Conservation (phyloP, 2,329 filamentous ascomycete genomes). For the Aspergillus melleus region DNA sequence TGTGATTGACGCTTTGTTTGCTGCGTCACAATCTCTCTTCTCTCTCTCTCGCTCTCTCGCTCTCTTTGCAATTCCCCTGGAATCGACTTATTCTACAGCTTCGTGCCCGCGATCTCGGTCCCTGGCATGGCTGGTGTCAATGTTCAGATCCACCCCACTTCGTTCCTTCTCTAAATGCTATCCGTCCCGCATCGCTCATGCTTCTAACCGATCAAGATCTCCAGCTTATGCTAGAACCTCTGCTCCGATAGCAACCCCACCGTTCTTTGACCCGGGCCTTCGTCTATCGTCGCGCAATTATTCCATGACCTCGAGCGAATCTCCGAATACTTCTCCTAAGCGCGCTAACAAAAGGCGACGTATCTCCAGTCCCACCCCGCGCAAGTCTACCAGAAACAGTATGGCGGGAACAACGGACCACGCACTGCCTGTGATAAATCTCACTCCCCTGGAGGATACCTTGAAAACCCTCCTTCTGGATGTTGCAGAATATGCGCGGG, state of each 20-base stretch:
- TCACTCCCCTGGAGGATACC: constrained; percentile 70
- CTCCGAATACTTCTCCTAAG: constrained; percentile 17
- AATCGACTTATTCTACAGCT: neutral
- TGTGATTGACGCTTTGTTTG: neutral
- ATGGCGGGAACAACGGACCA: constrained; percentile 23
- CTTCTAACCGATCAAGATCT: constrained; percentile 7
- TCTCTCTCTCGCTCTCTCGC: neutral
- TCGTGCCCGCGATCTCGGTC: neutral
- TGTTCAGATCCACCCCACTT: constrained; percentile 20
- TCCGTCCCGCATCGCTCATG: constrained; percentile 11
- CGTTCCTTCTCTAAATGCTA: constrained; percentile 19
- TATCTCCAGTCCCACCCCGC: constrained; percentile 22
- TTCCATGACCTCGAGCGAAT: constrained; percentile 30
- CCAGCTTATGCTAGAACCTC: constrained; percentile 12
- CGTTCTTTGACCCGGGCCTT: neutral
- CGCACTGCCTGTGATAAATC: constrained; percentile 46
- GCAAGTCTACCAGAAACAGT: constrained; percentile 21
- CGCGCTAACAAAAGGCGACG: constrained; percentile 35
- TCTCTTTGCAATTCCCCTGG: neutral
- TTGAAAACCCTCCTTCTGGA: constrained; percentile 78
- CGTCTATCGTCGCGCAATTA: neutral
- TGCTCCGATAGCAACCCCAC: constrained; percentile 9
- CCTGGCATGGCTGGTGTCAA: constrained; percentile 20
- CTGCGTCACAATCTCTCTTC: no score
- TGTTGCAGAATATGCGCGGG: constrained; percentile 67